phyloP scores from a whole-genome alignment of 768 basidiomycete genomes.

The Sporobolomyces pararoseus region DNA sequence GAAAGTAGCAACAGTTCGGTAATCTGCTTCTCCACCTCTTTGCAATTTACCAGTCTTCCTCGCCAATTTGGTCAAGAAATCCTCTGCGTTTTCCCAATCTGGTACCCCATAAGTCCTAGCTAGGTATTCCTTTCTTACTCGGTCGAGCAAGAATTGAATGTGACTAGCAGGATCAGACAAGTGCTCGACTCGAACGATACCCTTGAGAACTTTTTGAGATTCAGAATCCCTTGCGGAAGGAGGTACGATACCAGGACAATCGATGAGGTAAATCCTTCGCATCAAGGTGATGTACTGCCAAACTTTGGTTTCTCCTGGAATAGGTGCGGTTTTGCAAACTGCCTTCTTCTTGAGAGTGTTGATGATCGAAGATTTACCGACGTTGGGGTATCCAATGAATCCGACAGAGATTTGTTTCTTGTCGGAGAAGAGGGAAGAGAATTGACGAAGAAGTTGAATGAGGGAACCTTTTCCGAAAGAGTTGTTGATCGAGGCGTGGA shows the following conservation, averaged over 20 bases:
- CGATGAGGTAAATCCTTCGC: slow-evolving; percentile 93
- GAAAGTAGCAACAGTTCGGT: slow-evolving; percentile 89
- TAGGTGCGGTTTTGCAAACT: slow-evolving; percentile 91
- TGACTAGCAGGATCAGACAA: slow-evolving; percentile 88
- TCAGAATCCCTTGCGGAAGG: slow-evolving; percentile 86
- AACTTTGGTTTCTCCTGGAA: slow-evolving; percentile 98
- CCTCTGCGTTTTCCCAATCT: slow-evolving; percentile 62
- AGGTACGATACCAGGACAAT: slow-evolving; percentile 97
- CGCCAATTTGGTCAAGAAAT: slow-evolving; percentile 77
- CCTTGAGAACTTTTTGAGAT: slow-evolving; percentile 88
- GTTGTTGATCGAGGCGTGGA: slow-evolving; percentile 98
- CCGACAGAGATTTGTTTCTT: slow-evolving; percentile 99
- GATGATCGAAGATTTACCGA: slow-evolving; percentile 94
- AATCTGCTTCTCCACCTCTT: slow-evolving; percentile 90
- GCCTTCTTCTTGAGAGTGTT: slow-evolving; percentile 98
- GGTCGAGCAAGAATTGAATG: slow-evolving; percentile 76
- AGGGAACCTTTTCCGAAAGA: slow-evolving; percentile 98
- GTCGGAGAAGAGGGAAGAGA: slow-evolving; percentile 93
- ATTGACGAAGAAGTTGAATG: slow-evolving; percentile 93
- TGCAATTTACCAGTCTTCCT: slow-evolving; percentile 85
- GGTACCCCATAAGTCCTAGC: slow-evolving; percentile 71
- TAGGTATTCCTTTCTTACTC: slow-evolving; percentile 90
- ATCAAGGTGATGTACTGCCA: slow-evolving; percentile 99
- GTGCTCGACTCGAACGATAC: slow-evolving; percentile 92
- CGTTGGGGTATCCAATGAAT: slow-evolving; percentile 96